Base-by-base conservation (phyloP, 352 stramenopile species). In the Phytophthora fragariaefolia region DNA sequence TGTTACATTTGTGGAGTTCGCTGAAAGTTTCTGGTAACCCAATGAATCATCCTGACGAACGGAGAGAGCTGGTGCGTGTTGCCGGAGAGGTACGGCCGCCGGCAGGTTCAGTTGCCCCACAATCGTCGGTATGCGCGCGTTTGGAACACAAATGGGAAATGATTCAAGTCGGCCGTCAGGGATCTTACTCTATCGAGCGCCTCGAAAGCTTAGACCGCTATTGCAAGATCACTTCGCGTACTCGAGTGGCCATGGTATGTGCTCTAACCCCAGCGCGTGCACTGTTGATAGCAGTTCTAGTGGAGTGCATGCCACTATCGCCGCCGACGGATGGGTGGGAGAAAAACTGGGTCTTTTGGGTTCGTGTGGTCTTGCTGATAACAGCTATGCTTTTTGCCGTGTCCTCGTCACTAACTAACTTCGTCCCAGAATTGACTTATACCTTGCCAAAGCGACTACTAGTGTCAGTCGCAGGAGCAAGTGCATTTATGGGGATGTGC, bases 331-430 rank as follows among this genome's bases (percentile, higher is more conserved):
- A 49, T 36, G 59, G 50, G 6, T 67, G 59, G 59, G 24, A 40
- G 20, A 42, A 50, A 23, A 67, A 67, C 13, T 67, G 50, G 59
- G 42, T 67, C 10, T 67, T 67, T 18, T 67, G 45, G 45, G 18
- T 32, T 49, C 43, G 43, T 7, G 18, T 49, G 43, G 42, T 3
- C 18, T 27, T 30, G 22, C 10, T 49, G 6, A 28, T 26, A 49
- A 38, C 32, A 6, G 48, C n/a, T 17, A 43, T 56, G 49, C 27
- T 56, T 10, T 56, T 56, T 18, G 48, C 48, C 15, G 22, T 45
- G 47, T 9, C 40, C 26, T 54, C 26, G 38, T 46, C n/a, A n/a
- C 38, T 46, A 13, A 46, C 13, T 12, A 46, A 46, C 38, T 46
- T 46, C 15, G 36, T 43, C 36, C 36, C 36, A 17, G 36, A 43